phyloP scores from a whole-genome alignment of 2,329 filamentous ascomycete genomes.

The Epichloe sylvatica region DNA sequence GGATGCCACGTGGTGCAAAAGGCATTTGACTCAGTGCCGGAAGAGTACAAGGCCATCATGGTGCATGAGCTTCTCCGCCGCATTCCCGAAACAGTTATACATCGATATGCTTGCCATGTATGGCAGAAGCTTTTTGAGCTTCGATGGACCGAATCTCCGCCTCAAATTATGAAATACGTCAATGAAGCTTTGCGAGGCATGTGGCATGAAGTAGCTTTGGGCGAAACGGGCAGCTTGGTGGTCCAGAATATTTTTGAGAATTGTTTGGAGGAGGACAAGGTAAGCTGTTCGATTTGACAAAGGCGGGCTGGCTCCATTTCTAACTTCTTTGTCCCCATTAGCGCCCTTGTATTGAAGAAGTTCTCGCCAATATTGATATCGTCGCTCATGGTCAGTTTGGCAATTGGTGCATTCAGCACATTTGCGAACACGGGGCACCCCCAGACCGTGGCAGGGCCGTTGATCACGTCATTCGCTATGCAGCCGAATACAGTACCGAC shows the following conservation, averaged over 20 bases:
- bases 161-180: conserved; percentile 97
- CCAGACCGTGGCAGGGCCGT: conserved; percentile 85
- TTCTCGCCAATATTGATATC: conserved; percentile 86
- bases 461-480: conserved; percentile 87
- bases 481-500: conserved; percentile 95
- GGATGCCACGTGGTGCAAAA: conserved; percentile 98
- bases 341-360: conserved; percentile 95
- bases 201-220: conserved; percentile 97
- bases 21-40: conserved; percentile 92
- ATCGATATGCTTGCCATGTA: conserved; percentile 96
- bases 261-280: conserved; percentile 96
- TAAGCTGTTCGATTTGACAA: conserved; percentile 21
- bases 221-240: conserved; percentile 92
- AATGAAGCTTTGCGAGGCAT: conserved; percentile 89
- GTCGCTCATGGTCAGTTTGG: conserved; percentile 96
- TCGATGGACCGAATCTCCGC: conserved; percentile 85
- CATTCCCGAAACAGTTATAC: conserved; percentile 95
- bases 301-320: not conserved
- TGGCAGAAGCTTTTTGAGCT: conserved; percentile 99
- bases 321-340: conserved; percentile 21
- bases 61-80: conserved; percentile 91
- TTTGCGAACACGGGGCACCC: conserved; percentile 93
- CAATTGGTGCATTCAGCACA: conserved; percentile 99
- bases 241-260: conserved; percentile 99
- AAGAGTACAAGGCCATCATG: conserved; percentile 97